Evolutionary conservation across 2,329 filamentous ascomycete species (phyloP).

Genomic region (Fusarium algeriense): DNA sequence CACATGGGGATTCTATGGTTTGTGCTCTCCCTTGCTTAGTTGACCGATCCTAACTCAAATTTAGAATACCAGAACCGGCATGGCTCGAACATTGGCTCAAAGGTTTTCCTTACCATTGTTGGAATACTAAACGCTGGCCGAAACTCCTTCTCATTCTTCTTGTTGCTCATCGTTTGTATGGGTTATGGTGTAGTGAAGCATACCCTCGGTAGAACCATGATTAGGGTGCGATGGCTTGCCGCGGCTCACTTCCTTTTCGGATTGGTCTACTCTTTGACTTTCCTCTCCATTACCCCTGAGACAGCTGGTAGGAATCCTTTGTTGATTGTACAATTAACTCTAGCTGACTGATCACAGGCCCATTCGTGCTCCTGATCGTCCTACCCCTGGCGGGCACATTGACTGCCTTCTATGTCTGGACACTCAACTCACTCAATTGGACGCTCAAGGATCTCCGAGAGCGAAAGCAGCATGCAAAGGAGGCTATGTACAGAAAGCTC

Average conservation of each 20-base stretch:
- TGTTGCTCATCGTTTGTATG: slow-evolving; percentile 98
- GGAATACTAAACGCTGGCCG: slow-evolving; percentile 91
- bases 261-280: slow-evolving; percentile 91
- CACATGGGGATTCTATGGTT: slow-evolving; percentile 98
- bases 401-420: slow-evolving; percentile 99
- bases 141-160: slow-evolving; percentile 98
- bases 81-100: slow-evolving; percentile 84
- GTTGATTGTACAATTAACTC: neutral
- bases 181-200: slow-evolving; percentile 98
- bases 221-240: slow-evolving; percentile 90
- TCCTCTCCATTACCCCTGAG: slow-evolving; percentile 88
- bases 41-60: slow-evolving; percentile 49
- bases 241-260: slow-evolving; percentile 95
- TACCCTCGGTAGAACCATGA: slow-evolving; percentile 91
- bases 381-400: slow-evolving; percentile 91
- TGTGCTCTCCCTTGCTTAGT: slow-evolving; percentile 36
- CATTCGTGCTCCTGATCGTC: slow-evolving; percentile 91
- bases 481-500: slow-evolving; percentile 95
- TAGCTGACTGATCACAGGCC: slow-evolving; percentile 64
- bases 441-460: slow-evolving; percentile 97
- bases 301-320: slow-evolving; percentile 70
- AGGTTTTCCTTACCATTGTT: slow-evolving; percentile 90
- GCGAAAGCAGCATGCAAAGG: slow-evolving; percentile 93
- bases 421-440: slow-evolving; percentile 90
- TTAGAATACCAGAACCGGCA: slow-evolving; percentile 91